phyloP scores from a whole-genome alignment of 345 rosid species.

The Populus euphratica region DNA sequence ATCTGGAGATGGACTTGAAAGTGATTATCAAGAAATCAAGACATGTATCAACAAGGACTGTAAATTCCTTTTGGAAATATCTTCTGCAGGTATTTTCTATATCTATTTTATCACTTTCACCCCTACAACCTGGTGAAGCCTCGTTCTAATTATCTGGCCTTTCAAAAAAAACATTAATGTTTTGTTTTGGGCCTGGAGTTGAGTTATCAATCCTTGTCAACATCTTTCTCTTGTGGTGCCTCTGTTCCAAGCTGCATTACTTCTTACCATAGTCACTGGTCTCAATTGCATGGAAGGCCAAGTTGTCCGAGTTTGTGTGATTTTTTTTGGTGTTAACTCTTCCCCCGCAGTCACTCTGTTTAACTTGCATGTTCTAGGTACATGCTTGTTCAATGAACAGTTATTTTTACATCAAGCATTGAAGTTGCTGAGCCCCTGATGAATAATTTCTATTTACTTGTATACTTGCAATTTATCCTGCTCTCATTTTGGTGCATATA shows the following conservation, averaged over 20 bases:
- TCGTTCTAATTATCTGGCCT: not conserved
- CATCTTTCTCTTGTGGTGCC: not conserved
- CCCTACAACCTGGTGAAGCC: not conserved
- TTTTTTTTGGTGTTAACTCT: not conserved
- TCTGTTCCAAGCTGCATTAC: not conserved
- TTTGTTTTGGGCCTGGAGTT: not conserved
- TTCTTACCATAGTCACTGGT: not conserved
- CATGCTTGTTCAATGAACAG: not conserved
- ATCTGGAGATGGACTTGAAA: slow-evolving; percentile 70
- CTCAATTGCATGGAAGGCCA: not conserved
- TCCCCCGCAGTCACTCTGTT: not conserved
- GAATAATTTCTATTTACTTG: not conserved
- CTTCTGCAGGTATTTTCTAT: slow-evolving; percentile 61
- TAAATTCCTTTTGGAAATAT: slow-evolving; percentile 76
- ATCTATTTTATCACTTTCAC: not conserved
- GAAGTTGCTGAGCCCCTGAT: not conserved
- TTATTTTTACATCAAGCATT: not conserved
- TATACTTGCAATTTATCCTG: not conserved
- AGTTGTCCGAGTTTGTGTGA: not conserved
- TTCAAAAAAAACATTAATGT: not conserved
- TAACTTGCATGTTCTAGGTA: not conserved
- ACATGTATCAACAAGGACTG: slow-evolving; percentile 61
- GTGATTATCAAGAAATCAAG: slow-evolving; percentile 71
- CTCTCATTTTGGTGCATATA: not conserved
- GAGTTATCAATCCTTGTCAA: not conserved